Base-by-base conservation (phyloP, 495 filamentous ascomycete genomes). In the Penicillium longicatenatum region DNA sequence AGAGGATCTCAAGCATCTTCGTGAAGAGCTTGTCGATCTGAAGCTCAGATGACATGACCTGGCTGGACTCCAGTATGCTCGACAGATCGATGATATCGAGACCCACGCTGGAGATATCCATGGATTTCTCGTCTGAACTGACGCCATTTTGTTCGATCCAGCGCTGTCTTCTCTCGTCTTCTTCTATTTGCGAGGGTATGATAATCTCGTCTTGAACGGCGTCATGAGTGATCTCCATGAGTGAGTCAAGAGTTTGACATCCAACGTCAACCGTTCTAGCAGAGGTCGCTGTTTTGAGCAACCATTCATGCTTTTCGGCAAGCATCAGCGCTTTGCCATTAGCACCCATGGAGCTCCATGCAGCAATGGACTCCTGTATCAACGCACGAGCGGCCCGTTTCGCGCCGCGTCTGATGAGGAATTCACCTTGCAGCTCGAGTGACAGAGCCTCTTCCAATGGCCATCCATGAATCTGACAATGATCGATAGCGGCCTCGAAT, bases 1-100 rank as follows among this genome's bases (percentile, higher is more conserved):
- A 68, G 45, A 96, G 93, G 57, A 96, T 92, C 66, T 93, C 87
- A 51, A 90, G 90, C 89, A 97, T 95, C 54, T 91, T 94, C 52
- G 86, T 85, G 41, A 96, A 75, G 8, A 97, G 84, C 50, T 86
- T 85, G 57, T 97, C 91, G 20, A 96, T 86, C 55, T 90, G 84
- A 30, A 96, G 78, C 54, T 95, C 90, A 26, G 91, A 95, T 12
- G 92, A 95, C 65, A 97, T 90, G 43, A 95, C 86, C 75, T 96
- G 92, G 43, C 88, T 93, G 16, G 89, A 93, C 63, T 92, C 86
- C 10, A 97, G 80, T 51, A 97, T 96, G 41, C 88, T 91, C 45
- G 90, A 86, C 52, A 96, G 69, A 68, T 96, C 92, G 52, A 96
- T 90, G 73, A 95, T 92, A 70, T 97, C 92, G 39, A 37, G 42